Conservation (phyloP, 768 basidiomycete genomes). For the Lactarius indigo region DNA sequence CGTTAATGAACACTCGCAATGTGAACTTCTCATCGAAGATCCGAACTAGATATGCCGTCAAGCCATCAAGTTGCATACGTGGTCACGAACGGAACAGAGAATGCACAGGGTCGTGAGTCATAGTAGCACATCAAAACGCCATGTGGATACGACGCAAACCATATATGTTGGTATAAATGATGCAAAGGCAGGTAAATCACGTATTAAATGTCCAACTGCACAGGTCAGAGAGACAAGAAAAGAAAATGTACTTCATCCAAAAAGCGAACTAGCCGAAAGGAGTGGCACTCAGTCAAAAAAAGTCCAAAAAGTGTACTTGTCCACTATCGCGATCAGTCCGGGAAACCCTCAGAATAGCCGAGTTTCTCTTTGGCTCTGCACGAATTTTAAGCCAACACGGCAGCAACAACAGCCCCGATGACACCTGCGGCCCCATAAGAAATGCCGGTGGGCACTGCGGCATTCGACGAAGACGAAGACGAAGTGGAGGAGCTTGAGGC, state of each 20-base stretch:
- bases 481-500: slow-evolving; percentile 22
- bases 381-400: slow-evolving; percentile 36
- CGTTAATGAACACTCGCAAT: no score
- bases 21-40: no score
- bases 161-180: slow-evolving; percentile 16
- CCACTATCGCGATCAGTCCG: slow-evolving; percentile 8
- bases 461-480: slow-evolving; percentile 31
- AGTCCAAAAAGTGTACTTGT: slow-evolving; percentile 18
- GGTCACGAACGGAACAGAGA: background rate
- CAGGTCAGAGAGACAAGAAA: background rate
- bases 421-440: slow-evolving; percentile 39
- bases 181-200: slow-evolving; percentile 6
- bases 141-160: background rate
- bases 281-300: background rate
- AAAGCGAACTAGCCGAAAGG: slow-evolving; percentile 5
- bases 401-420: slow-evolving; percentile 37
- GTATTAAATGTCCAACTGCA: slow-evolving; percentile 17
- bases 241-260: background rate
- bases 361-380: background rate
- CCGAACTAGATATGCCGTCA: no score
- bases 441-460: slow-evolving; percentile 37
- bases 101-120: background rate
- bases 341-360: background rate
- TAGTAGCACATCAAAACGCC: background rate
- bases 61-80: slow-evolving; percentile 8